Evolutionary conservation across 805 yeast species (phyloP).

Genomic region (Sporopachydermia quercuum): DNA sequence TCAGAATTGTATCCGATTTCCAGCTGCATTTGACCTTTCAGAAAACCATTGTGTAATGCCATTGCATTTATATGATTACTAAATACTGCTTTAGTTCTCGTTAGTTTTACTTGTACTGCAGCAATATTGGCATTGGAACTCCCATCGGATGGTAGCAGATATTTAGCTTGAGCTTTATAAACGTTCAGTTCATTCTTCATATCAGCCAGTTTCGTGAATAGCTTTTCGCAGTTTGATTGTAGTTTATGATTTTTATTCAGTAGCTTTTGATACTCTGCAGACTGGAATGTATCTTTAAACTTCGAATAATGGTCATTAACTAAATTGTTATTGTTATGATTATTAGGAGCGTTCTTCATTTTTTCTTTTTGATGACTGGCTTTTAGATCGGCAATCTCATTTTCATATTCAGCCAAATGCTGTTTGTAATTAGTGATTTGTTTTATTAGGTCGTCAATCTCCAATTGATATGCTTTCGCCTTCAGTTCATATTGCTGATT

Average conservation of each 20-base stretch:
- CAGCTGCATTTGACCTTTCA: constrained; percentile 9
- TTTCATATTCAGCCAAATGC: constrained; percentile 12
- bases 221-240: not conserved
- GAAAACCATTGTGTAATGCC: constrained; percentile 10
- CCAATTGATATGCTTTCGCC: not conserved
- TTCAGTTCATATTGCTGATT: constrained; percentile 16
- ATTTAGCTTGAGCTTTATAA: constrained; percentile 6
- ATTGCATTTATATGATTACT: constrained; percentile 8
- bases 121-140: constrained; percentile 4
- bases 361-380: constrained; percentile 13
- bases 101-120: constrained; percentile 4
- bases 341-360: constrained; percentile 13
- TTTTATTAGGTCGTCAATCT: not conserved
- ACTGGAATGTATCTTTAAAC: constrained; percentile 16
- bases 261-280: constrained; percentile 16
- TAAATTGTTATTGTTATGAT: constrained; percentile 17
- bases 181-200: constrained; percentile 7
- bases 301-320: constrained; percentile 15
- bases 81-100: constrained; percentile 3
- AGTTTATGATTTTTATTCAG: constrained; percentile 15
- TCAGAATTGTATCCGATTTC: constrained; percentile 14
- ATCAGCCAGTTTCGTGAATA: constrained; percentile 8
- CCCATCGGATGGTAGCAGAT: constrained; percentile 4
- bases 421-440: constrained; percentile 17
- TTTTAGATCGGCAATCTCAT: constrained; percentile 14